Evolutionary conservation across 495 filamentous ascomycete genomes (phyloP).

Genomic region (Aspergillus cristatus): DNA sequence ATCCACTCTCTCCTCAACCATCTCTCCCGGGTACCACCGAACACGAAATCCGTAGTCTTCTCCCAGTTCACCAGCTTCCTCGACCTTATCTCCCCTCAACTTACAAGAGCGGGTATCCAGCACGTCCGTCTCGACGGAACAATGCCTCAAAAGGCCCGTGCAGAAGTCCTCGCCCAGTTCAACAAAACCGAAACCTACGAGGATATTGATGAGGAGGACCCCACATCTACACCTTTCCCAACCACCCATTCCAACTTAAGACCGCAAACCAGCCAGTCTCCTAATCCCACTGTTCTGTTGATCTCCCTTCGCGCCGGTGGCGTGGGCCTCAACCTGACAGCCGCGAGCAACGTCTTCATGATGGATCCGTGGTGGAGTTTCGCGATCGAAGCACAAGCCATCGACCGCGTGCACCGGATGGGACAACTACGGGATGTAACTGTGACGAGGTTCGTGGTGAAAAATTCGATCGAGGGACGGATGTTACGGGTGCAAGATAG

Average conservation of each 20-base stretch:
- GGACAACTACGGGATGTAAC: slow-evolving; percentile 81
- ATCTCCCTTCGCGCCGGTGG: slow-evolving; percentile 85
- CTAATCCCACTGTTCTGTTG: slow-evolving; percentile 50
- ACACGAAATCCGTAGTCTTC: slow-evolving; percentile 87
- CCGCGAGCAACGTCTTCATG: slow-evolving; percentile 84
- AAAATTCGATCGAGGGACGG: slow-evolving; percentile 84
- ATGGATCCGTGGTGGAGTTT: slow-evolving; percentile 99
- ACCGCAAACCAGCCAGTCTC: neutral
- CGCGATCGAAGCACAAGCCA: slow-evolving; percentile 92
- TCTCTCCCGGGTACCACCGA: slow-evolving; percentile 57
- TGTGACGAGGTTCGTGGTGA: slow-evolving; percentile 79
- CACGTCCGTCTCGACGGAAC: slow-evolving; percentile 85
- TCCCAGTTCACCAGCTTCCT: slow-evolving; percentile 96
- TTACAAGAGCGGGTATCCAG: slow-evolving; percentile 59
- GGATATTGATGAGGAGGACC: slow-evolving; percentile 18
- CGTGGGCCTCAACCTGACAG: slow-evolving; percentile 87
- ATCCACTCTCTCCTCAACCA: slow-evolving; percentile 68
- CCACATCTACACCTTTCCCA: slow-evolving; percentile 1
- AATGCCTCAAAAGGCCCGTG: slow-evolving; percentile 77
- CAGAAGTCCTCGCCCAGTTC: slow-evolving; percentile 67
- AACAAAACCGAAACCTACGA: slow-evolving; percentile 33
- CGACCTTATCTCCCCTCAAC: slow-evolving; percentile 73
- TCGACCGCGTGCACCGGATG: slow-evolving; percentile 98
- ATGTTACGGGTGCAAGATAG: slow-evolving; percentile 92
- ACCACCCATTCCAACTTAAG: slow-evolving; percentile 4